Evolutionary conservation across 2,329 filamentous ascomycete genomes (phyloP).

Genomic region (Dactylonectria macrodidyma): DNA sequence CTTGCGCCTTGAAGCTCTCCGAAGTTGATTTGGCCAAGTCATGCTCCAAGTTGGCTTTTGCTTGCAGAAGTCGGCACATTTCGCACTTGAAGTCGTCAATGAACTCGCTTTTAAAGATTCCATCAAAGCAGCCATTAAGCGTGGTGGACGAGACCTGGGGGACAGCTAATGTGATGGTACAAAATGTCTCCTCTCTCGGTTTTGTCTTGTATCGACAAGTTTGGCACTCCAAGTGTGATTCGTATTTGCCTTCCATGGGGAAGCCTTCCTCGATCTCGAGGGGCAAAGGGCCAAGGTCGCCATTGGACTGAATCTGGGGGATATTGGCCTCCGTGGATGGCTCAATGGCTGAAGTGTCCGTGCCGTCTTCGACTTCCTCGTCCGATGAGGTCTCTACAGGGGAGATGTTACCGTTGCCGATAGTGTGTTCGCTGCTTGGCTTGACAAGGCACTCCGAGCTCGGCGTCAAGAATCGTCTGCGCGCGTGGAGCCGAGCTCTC

Average conservation of each 20-base stretch:
- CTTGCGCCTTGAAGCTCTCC: constrained; percentile 63
- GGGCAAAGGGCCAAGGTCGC: constrained; percentile 43
- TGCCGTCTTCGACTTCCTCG: constrained; percentile 26
- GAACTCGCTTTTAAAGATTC: constrained; percentile 93
- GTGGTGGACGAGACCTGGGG: constrained; percentile 87
- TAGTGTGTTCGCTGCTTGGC: constrained; percentile 41
- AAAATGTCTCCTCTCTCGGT: constrained; percentile 86
- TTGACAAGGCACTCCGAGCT: constrained; percentile 30
- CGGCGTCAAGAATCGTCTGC: constrained; percentile 47
- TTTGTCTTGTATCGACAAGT: constrained; percentile 92
- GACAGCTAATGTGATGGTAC: constrained; percentile 92
- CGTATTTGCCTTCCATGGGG: constrained; percentile 90
- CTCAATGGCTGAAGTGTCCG: constrained; percentile 42
- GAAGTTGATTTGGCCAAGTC: constrained; percentile 71
- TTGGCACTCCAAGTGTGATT: constrained; percentile 95
- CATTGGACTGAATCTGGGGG: constrained; percentile 32
- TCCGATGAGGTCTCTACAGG: constrained; percentile 27
- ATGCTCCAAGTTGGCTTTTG: constrained; percentile 73
- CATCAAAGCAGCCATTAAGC: constrained; percentile 91
- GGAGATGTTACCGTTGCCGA: constrained; percentile 37
- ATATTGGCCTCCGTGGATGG: constrained; percentile 42
- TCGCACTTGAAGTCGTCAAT: constrained; percentile 99
- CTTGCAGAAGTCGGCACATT: constrained; percentile 88
- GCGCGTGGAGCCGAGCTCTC: constrained; percentile 76
- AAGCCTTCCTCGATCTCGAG: constrained; percentile 79